These are phyloP conservation scores for Hygrophila difformis DNA, from an alignment of 257 asterid species.

Conservation along the genomic window DNA sequence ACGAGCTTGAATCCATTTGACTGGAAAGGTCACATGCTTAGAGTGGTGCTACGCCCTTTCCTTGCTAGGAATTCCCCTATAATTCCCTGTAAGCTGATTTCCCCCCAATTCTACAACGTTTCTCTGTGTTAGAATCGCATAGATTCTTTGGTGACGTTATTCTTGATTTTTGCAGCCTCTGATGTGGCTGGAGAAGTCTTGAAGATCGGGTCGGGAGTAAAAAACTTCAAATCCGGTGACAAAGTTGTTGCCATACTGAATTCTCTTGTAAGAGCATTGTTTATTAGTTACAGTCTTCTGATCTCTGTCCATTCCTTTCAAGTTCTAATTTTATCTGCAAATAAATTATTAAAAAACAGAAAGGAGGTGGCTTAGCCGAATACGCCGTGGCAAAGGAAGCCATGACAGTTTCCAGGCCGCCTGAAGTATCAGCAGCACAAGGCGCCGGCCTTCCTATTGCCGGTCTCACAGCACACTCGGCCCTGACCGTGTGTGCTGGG, in stretches of 20 bases:
- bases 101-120: background rate
- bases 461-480: slow-evolving; percentile 43
- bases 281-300: too few species aligned
- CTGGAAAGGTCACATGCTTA: background rate
- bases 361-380: slow-evolving; percentile 65
- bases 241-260: slow-evolving; percentile 41
- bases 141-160: too few species aligned
- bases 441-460: slow-evolving; percentile 56
- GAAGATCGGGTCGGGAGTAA: slow-evolving; percentile 41
- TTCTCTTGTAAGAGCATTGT: slow-evolving; percentile 29
- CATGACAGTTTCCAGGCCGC: slow-evolving; percentile 38
- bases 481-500: slow-evolving; percentile 35
- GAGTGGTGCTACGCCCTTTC: too few species aligned
- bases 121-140: too few species aligned
- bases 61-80: slow-evolving; percentile 39
- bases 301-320: background rate
- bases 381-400: slow-evolving; percentile 47
- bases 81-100: slow-evolving; percentile 35
- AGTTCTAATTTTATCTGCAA: background rate
- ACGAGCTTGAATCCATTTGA: too few species aligned
- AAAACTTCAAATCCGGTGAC: slow-evolving; percentile 46
- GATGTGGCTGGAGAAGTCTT: slow-evolving; percentile 65
- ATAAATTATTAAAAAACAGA: slow-evolving; percentile 18
- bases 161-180: too few species aligned
- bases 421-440: slow-evolving; percentile 47